Evolutionary conservation across 2,329 filamentous ascomycete genomes (phyloP), one percentile per base, ranked within the genome.

Genomic region (Neurospora sp.): DNA sequence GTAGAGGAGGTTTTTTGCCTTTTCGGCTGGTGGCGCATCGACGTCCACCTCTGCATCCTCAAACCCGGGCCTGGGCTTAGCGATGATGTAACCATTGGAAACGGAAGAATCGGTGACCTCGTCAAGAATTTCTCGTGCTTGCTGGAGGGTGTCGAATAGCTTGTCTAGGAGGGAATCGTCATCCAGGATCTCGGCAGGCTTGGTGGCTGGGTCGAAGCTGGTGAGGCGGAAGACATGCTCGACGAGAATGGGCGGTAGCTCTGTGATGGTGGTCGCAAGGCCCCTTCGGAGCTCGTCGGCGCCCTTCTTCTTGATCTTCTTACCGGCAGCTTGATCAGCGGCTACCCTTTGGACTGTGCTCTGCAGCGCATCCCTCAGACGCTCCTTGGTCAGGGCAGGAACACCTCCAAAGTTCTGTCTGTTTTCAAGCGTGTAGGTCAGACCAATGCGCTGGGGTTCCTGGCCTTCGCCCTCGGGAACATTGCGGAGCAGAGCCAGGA

Each of bases 41-140:
- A 68, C 70, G n/a, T 77, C 74, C 33, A 71, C 41, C 41, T 70
- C 43, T 46, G 72, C 15, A 69, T 77, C 70, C 68, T 69, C 39
- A 8, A 69, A 68, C 8, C 46, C 69, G 17, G 73, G 72, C 1
- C 80, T 83, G 73, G 89, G 81, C 77, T 87, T 96, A 0, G 93
- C 93, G 71, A 99, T 86, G 71, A 99, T 97, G 78, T 95, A 98
- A 0, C 96, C 95, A 66, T 88, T 92, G 66, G 91, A 88, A 3
- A 81, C 84, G 4, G 89, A 85, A 1, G 87, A 84, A 57, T 86
- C 84, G 0, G 88, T 92, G 57, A 97, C 89, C 6, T 88, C 85
- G 12, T 89, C 84, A 1, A 94, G 86, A 6, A 93, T 86, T 52
- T 83, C 85, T 62, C 91, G 86, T 0, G 93, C 95, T 73, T 91